Conservation (phyloP, 2,329 filamentous ascomycete genomes). For the Hyphodiscus sp. region DNA sequence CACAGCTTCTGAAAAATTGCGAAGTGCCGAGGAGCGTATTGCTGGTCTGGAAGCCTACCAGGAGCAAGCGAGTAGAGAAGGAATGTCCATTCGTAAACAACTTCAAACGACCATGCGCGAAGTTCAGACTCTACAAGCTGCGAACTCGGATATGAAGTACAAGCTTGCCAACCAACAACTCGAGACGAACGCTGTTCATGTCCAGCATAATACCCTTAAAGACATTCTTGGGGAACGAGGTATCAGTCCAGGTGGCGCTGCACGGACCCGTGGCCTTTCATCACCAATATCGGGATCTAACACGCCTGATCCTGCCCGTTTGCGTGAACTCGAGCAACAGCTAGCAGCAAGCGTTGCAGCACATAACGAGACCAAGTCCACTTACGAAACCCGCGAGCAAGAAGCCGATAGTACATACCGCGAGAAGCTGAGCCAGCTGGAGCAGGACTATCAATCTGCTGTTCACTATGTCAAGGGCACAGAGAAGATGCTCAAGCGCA, state of each 20-base stretch:
- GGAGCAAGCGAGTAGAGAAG: conserved; percentile 92
- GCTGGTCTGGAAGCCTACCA: conserved; percentile 95
- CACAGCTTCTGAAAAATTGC: conserved; percentile 76
- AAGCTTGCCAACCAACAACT: conserved; percentile 81
- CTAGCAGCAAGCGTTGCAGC: conserved; percentile 69
- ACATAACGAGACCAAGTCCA: conserved; percentile 77
- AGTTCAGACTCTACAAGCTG: conserved; percentile 70
- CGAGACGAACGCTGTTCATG: conserved; percentile 85
- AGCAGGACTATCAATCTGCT: conserved; percentile 95
- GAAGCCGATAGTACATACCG: conserved; percentile 86
- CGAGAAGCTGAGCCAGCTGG: conserved; percentile 86
- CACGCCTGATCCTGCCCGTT: conserved; percentile 70
- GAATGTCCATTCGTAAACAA: conserved; percentile 81
- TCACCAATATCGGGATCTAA: conserved; percentile 69
- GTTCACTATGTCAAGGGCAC: conserved; percentile 98
- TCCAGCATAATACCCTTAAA: conserved; percentile 90
- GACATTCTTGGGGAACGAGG: conserved; percentile 86
- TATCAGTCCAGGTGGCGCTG: conserved; percentile 67
- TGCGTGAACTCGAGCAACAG: conserved; percentile 84
- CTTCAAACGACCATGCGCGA: conserved; percentile 81
- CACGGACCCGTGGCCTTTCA: conserved; percentile 65
- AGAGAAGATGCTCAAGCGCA: conserved; percentile 97
- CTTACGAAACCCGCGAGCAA: conserved; percentile 72
- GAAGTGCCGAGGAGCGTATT: conserved; percentile 91
- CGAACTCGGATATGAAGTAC: conserved; percentile 76